A percentile compares a stretch with the other conserved stretches of the same genome.
phyloP scores from a whole-genome alignment of 345 rosid genomes.

The Raphanus raphanistrum region DNA sequence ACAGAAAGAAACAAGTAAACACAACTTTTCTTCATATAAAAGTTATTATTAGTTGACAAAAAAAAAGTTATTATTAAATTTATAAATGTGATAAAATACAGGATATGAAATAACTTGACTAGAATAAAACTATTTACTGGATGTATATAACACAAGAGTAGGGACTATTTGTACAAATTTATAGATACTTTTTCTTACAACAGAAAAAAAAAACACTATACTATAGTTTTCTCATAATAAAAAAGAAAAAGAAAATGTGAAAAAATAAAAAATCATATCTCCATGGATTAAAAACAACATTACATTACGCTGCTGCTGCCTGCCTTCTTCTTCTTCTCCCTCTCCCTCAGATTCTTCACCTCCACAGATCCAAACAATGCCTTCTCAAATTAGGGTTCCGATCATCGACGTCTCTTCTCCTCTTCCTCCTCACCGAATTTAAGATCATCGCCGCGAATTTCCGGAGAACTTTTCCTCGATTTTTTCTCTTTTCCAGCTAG shows the following conservation, averaged over 20 bases:
- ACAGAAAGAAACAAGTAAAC: too few relatives aligned
- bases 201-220: not conserved
- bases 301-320: conserved; percentile 21
- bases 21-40: too few relatives aligned
- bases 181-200: not conserved
- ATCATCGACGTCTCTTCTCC: conserved; percentile 28
- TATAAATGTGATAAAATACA: too few relatives aligned
- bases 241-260: not conserved
- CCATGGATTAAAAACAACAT: conserved; percentile 36
- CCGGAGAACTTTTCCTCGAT: not conserved
- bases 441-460: conserved; percentile 44
- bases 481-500: conserved; percentile 18
- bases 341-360: conserved; percentile 51
- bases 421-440: conserved; percentile 26
- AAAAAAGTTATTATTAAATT: too few relatives aligned
- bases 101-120: not conserved
- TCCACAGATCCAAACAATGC: conserved; percentile 52
- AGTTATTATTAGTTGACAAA: too few relatives aligned
- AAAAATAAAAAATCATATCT: conserved; percentile 25
- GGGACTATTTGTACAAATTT: not conserved
- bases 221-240: too few relatives aligned
- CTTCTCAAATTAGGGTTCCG: conserved; percentile 44
- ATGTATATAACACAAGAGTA: not conserved
- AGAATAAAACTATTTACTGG: not conserved
- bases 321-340: conserved; percentile 23